Base-by-base conservation (phyloP, 257 asterid genomes). In the Ilex asprella region DNA sequence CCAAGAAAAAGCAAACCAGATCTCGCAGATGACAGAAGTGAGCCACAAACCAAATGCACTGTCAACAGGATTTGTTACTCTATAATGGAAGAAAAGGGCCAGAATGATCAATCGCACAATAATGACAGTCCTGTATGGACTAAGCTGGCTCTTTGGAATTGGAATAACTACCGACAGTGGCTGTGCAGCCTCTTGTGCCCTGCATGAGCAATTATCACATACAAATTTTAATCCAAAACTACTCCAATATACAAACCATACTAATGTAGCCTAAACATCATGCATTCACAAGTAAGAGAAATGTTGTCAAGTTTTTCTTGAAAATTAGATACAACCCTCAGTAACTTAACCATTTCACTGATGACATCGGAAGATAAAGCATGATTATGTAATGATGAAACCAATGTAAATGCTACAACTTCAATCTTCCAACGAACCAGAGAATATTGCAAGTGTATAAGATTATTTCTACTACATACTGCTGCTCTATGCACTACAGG, bases 1-100 rank as follows among this genome's bases (percentile, higher is more conserved):
- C 99, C 99, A 93, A 0, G 97, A 89, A 60, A 93, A 75, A 0
- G 97, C 99, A 55, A 93, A 89, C 99, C 99, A 93, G 61, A 93
- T 86, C 87, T 93, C 99, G 68, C 97, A 93, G 35, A 89, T 85
- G 44, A 93, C 97, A 6, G 99, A 93, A 56, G 89, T 85, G 59
- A 93, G 86, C 99, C 99, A 93, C 16, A 93, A 78, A 12, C 86
- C 87, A 58, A 80, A 80, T 31, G 99, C 97, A 56, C 94, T 86
- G 12, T 89, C 96, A 31, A 93, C 99, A 1, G 99, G 97, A 73
- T 93, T 75, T 12, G 97, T 93, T 8, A 93, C 85, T 65, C 99
- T 89, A 65, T 93, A 93, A 15, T 89, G 93, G 79, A 93, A 74
- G 88, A 93, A 93, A 47, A 93, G 68, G 59, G 78, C 78, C 3